Percentiles rank a stretch among this genome's conserved stretches.
phyloP scores from a whole-genome alignment of 2,329 filamentous ascomycete species.

The Penicillium sp. region DNA sequence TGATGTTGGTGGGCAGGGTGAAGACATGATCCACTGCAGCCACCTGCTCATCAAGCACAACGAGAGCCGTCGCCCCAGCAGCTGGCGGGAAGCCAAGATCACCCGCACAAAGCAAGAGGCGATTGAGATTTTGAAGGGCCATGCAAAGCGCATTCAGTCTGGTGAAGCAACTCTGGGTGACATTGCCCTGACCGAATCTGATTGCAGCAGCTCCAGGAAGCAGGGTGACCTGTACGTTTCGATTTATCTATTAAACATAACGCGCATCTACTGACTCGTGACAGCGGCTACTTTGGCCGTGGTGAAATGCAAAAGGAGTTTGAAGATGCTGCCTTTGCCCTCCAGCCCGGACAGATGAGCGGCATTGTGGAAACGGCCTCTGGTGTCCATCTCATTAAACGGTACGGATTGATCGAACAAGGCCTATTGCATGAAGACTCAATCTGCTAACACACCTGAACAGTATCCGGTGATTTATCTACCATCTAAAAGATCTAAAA shows the following conservation, averaged over 20 bases:
- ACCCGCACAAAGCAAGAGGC: slow-evolving; percentile 88
- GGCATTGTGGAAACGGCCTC: slow-evolving; percentile 87
- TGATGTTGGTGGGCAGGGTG: slow-evolving; percentile 46
- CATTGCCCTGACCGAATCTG: slow-evolving; percentile 83
- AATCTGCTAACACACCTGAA: neutral
- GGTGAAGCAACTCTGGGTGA: slow-evolving; percentile 73
- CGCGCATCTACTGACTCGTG: slow-evolving; percentile 1
- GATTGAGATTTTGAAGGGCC: slow-evolving; percentile 69
- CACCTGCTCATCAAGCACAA: slow-evolving; percentile 94
- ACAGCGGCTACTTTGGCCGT: slow-evolving; percentile 82
- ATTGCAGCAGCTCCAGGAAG: slow-evolving; percentile 95
- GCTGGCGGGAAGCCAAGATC: slow-evolving; percentile 90
- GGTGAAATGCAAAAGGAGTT: slow-evolving; percentile 99
- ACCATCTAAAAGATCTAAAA: slow-evolving; percentile 2
- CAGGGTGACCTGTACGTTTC: slow-evolving; percentile 74
- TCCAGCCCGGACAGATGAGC: slow-evolving; percentile 85
- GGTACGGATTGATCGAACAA: slow-evolving; percentile 56
- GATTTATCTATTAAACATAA: too few species aligned
- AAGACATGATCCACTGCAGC: slow-evolving; percentile 88
- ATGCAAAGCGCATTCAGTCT: slow-evolving; percentile 74
- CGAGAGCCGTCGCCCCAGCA: slow-evolving; percentile 83
- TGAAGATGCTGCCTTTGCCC: slow-evolving; percentile 90
- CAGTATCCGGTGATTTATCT: slow-evolving; percentile 27
- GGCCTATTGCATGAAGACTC: neutral
- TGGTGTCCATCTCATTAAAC: slow-evolving; percentile 92